Evolutionary conservation across 2,329 filamentous ascomycete genomes (phyloP), one percentile per base, ranked within the genome.

Genomic region (Diaporthe batatas): DNA sequence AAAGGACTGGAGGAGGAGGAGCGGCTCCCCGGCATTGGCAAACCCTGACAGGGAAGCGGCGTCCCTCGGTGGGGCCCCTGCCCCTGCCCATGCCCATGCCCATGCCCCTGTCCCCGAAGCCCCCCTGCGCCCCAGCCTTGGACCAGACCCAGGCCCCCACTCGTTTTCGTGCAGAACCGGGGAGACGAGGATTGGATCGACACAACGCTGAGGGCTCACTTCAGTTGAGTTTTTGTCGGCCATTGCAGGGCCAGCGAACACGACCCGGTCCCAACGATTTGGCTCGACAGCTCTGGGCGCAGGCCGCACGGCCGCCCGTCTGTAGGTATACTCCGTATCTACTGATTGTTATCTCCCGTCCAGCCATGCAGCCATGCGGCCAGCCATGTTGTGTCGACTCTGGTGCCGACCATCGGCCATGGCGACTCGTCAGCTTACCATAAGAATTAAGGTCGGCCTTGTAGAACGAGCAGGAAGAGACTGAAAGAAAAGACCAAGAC

Each of bases 171-270:
- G 62, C 62, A 67, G 62, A 67, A 67, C 62, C 62, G 62, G 62
- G 62, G 62, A 53, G 62, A 67, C 47, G 62, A 53, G 62, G 62
- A 65, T 65, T 65, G 62, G 62, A 67, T 67, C 62, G 62, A 67
- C 39, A 42, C 47, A 67, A 34, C 25, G 62, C 62, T 67, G 62
- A 67, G 47, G 39, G 47, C 53, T 25, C 32, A 67, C 62, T 51
- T 34, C 62, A 65, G 62, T 65, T 65, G 62, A 65, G 62, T 64
- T 65, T 34, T 65, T 34, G 44, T 65, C 62, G 62, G 62, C 47
- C 42, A 29, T 29, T 29, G 2, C 5, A 29, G 29, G 29, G 29
- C 29, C 29, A 65, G 39, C 62, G n/a, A 67, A 57, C 12, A 57
- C 8, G n/a, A 6, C 44, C 62, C 44, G 25, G 47, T 67, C 62